Conservation (phyloP, 768 basidiomycete genomes). For the Tylopilus vinaceipallidus region DNA sequence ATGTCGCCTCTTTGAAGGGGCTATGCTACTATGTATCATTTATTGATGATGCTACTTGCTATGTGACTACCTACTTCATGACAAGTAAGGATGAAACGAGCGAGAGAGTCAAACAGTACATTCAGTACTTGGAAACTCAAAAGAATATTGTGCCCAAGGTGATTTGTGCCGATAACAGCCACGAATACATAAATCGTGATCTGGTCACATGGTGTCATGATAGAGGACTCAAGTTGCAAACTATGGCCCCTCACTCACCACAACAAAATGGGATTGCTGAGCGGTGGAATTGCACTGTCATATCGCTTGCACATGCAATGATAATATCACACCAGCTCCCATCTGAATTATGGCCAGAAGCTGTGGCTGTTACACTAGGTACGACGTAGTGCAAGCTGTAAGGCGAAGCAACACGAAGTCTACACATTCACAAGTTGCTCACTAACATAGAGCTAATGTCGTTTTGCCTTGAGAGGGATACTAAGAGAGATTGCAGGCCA, state of each 20-base stretch:
- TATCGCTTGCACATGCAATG: constrained; percentile 34
- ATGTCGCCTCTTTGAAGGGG: not conserved
- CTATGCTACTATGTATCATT: not conserved
- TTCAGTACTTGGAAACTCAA: not conserved
- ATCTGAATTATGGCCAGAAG: constrained; percentile 30
- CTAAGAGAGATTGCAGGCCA: too few relatives aligned
- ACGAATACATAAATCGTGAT: constrained; percentile 7
- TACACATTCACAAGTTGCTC: too few relatives aligned
- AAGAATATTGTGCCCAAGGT: not conserved
- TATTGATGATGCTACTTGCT: not conserved
- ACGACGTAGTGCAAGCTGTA: too few relatives aligned
- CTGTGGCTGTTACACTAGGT: too few relatives aligned
- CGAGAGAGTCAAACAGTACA: not conserved
- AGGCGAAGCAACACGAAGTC: too few relatives aligned
- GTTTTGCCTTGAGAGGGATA: too few relatives aligned
- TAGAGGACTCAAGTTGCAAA: constrained; percentile 32
- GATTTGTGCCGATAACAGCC: constrained; percentile 20
- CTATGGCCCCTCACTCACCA: constrained; percentile 35
- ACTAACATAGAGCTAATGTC: too few relatives aligned
- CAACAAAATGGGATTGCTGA: constrained; percentile 39
- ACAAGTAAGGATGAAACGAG: not conserved
- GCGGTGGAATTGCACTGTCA: constrained; percentile 31
- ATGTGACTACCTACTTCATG: not conserved
- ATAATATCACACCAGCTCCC: constrained; percentile 22
- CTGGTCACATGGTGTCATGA: constrained; percentile 19